Base-by-base conservation (phyloP, 2,329 filamentous ascomycete species). In the Geosmithia morbida region DNA sequence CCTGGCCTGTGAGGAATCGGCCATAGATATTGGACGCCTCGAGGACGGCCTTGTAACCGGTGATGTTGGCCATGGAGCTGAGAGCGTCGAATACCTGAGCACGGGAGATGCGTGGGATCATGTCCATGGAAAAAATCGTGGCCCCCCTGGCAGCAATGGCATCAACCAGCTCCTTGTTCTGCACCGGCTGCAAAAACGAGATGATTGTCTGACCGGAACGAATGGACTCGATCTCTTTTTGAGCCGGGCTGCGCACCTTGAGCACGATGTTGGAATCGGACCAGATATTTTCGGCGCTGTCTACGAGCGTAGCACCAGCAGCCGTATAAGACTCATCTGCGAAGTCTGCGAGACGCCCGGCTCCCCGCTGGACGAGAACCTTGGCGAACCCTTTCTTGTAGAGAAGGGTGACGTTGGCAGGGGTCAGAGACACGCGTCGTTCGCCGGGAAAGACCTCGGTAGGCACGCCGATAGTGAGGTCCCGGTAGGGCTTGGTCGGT, bases 1-100 rank as follows among this genome's bases (percentile, higher is more conserved):
- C 85, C 61, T 95, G 88, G 26, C 87, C 88, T 13, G 87, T 94
- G 54, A 94, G 66, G 59, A 94, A 94, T 43, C 87, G 79, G 46
- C 87, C 87, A 63, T 94, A 95, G 52, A 84, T 80, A 63, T 94
- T 94, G 14, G 86, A 89, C 1, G 87, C 88, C 62, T 94, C 87
- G 42, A 94, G 69, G 1, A 94, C 86, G 41, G 87, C 88, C 64
- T 94, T 94, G 67, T 95, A 95, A 0, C 88, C 88, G 19, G 87
- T 86, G 66, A 94, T 94, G 56, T 94, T 94, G 50, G 88, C 87
- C 88, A 94, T 94, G 10, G 85, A 92, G 61, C 86, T 88, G 48
- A 94, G 71, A 1, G 87, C 87, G 64, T 94, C 87, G 56, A 94
- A 94, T 0, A 85, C 81, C 60, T 94, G 88, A 1, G 88, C 87